A percentile compares a stretch with the other conserved stretches of the same genome.
Evolutionary conservation across 2,329 filamentous ascomycete genomes (phyloP).

Genomic region (Fusarium redolens): DNA sequence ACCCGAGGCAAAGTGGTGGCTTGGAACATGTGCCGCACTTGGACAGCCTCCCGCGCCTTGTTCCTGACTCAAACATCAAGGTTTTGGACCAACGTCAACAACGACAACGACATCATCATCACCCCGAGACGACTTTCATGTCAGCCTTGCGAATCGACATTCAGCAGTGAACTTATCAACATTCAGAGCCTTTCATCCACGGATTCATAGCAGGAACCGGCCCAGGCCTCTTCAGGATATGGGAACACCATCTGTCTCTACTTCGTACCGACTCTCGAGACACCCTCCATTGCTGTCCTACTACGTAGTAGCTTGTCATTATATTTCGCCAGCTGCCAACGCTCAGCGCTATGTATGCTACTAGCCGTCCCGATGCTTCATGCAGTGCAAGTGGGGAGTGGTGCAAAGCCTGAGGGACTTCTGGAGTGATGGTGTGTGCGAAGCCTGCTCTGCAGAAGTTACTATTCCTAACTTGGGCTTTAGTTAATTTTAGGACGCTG

Average conservation of each 20-base stretch:
- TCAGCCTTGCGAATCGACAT: constrained; percentile 12
- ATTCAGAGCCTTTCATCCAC: neutral
- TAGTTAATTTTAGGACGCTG: constrained; percentile 30
- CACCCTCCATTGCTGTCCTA: constrained; percentile 11
- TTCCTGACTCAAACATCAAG: constrained; percentile 36
- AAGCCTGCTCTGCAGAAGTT: constrained; percentile 24
- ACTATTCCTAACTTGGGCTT: constrained; percentile 21
- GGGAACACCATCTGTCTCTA: constrained; percentile 13
- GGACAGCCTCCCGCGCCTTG: constrained; percentile 29
- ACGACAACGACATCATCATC: constrained; percentile 6
- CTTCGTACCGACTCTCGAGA: neutral
- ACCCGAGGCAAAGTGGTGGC: constrained; percentile 23
- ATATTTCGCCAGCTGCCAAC: constrained; percentile 28
- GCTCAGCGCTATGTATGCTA: constrained; percentile 26
- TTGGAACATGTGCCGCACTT: constrained; percentile 35
- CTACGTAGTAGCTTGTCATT: constrained; percentile 3
- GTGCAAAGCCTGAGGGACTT: constrained; percentile 42
- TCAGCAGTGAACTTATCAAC: neutral
- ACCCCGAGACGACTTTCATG: neutral
- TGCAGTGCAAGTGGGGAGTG: constrained; percentile 26
- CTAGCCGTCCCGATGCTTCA: constrained; percentile 38
- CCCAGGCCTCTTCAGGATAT: constrained; percentile 1
- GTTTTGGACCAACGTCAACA: constrained; percentile 12
- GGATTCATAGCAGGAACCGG: neutral
- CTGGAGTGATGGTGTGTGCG: constrained; percentile 24